Evolutionary conservation across 257 asterid genomes (phyloP).

Genomic region (Plantago major): DNA sequence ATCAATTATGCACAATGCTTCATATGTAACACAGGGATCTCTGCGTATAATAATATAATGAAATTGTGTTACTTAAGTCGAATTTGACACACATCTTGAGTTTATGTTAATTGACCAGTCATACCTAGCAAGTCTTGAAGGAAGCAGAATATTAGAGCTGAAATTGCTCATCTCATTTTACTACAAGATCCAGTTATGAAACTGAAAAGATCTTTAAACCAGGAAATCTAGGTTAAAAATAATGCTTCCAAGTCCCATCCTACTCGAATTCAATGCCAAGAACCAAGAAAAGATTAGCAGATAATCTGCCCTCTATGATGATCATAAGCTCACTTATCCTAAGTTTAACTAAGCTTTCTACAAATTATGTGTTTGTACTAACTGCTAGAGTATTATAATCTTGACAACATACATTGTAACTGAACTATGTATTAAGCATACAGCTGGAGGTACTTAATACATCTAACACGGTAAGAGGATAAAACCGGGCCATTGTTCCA

Average conservation of each 20-base stretch:
- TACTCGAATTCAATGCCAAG: constrained; percentile 2
- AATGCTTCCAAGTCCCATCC: not conserved
- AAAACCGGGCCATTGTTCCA: not conserved
- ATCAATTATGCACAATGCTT: not conserved
- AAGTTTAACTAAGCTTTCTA: not conserved
- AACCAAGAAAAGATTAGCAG: not conserved
- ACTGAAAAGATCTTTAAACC: not conserved
- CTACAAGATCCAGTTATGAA: constrained; percentile 3
- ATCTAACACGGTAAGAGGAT: not conserved
- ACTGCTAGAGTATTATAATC: not conserved
- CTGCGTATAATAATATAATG: not conserved
- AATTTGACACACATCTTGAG: too few species aligned
- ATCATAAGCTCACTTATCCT: not conserved
- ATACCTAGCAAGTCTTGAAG: not conserved
- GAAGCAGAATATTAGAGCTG: not conserved
- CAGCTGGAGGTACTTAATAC: not conserved
- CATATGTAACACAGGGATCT: too few species aligned
- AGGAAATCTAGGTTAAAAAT: not conserved
- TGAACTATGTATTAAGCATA: not conserved
- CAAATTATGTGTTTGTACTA: not conserved
- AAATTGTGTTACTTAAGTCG: too few species aligned
- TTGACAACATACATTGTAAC: not conserved
- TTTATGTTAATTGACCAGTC: not conserved
- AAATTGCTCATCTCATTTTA: not conserved
- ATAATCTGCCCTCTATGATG: not conserved